Base-by-base conservation (phyloP, 495 filamentous ascomycete species). In the Glarea lozoyensis region DNA sequence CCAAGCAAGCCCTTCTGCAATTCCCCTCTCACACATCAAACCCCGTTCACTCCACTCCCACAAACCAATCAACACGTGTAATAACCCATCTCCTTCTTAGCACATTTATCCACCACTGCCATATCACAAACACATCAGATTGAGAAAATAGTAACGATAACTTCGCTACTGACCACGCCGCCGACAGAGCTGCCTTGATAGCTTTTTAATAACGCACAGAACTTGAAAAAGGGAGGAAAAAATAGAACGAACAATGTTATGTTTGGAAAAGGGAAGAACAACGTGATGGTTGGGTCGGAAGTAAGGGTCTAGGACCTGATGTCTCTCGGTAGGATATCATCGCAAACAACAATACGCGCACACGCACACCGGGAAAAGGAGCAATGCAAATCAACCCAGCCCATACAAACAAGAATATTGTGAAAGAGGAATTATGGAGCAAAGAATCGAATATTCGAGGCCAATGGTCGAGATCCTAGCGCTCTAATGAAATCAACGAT, bases 261-360 rank as follows among this genome's bases (percentile, higher is more conserved):
- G 29, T 9, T 43, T 19, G 20, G 18, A 37, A 53, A 41, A 40
- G 31, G 45, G 24, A 46, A n/a, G 33, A 33, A 45, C 45, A 51
- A 53, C 62, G 55, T 52, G 56, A 41, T 34, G 51, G 50, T 45
- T 61, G 50, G 42, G 19, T 22, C 18, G 10, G 33, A 35, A 16
- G 18, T 23, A 41, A 36, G 33, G 42, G 42, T 33, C 40, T 39
- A 18, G 40, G 37, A 41, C 40, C 36, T 37, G 43, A 33, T 48
- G 53, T 56, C 49, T 53, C 53, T 53, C 43, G 49, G 49, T 33
- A 52, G 53, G 53, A 56, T 56, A 56, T 56, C 49, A 53, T 53
- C 46, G 53, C 49, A 53, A 53, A 25, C 40, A 13, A 43, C 31
- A 25, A 43, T 33, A 46, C 11, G 24, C 45, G 40, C 38, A 42